These are phyloP conservation scores for Malassezia caprae DNA, from an alignment of 1,284 basidiomycete species.

Conservation along the genomic window DNA sequence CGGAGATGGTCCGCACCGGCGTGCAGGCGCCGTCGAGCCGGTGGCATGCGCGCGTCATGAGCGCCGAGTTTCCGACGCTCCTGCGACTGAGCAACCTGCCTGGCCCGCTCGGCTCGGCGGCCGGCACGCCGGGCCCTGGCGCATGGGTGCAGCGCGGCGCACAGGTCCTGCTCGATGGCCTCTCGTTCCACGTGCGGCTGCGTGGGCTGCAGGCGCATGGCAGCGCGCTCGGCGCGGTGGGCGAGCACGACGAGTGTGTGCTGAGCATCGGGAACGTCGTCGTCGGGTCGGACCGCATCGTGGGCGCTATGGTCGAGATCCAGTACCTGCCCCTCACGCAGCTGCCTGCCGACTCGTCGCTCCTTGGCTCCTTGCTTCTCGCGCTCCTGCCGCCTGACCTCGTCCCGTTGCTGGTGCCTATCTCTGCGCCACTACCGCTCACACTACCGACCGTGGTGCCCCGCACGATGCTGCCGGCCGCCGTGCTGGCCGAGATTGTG, in stretches of 20 bases:
- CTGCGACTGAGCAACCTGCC: conserved; percentile 21
- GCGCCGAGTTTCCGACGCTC: conserved; percentile 11
- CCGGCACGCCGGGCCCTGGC: conserved; percentile 32
- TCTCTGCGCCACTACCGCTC: background rate
- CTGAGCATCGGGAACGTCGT: conserved; percentile 15
- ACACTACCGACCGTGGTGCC: background rate
- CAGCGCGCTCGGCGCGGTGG: background rate
- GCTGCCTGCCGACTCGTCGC: conserved; percentile 8
- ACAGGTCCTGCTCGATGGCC: conserved; percentile 28
- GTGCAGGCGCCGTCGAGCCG: background rate
- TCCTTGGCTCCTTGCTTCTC: conserved; percentile 15
- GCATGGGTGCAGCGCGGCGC: conserved; percentile 35
- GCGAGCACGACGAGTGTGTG: conserved; percentile 14
- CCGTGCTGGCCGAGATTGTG: conserved; percentile 12
- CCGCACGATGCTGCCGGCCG: conserved; percentile 9
- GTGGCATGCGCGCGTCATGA: conserved; percentile 13
- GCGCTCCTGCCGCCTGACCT: conserved; percentile 12
- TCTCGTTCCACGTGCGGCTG: conserved; percentile 25
- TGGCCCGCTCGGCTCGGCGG: conserved; percentile 29
- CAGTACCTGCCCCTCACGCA: conserved; percentile 14
- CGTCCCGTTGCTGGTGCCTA: conserved; percentile 1
- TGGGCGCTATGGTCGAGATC: conserved; percentile 16
- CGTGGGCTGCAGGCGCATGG: background rate
- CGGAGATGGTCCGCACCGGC: background rate
- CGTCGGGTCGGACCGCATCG: conserved; percentile 12